phyloP scores from a whole-genome alignment of 495 filamentous ascomycete genomes.

The Aspergillus panamensis region DNA sequence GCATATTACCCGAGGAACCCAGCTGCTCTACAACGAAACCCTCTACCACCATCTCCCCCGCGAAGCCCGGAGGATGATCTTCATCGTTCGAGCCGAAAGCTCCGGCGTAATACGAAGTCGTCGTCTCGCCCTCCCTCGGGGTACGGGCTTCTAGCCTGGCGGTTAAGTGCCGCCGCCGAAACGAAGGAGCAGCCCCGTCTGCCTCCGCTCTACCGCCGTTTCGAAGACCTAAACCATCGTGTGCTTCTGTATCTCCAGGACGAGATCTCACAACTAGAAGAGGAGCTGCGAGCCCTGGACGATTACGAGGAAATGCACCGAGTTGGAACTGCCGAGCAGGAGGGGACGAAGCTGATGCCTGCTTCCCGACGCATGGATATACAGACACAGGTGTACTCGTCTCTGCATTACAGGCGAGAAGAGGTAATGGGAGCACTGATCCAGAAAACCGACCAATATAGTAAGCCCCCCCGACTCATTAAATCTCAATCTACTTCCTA shows the following conservation, averaged over 20 bases:
- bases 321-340: constrained; percentile 50
- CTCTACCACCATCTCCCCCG: constrained; percentile 38
- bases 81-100: constrained; percentile 24
- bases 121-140: constrained; percentile 44
- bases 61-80: constrained; percentile 37
- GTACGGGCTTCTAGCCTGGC: constrained; percentile 64
- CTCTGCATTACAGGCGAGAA: constrained; percentile 68
- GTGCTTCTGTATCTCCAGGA: constrained; percentile 83
- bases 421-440: constrained; percentile 68
- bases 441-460: constrained; percentile 79
- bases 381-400: constrained; percentile 56
- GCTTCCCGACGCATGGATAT: constrained; percentile 63
- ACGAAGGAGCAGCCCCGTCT: constrained; percentile 39
- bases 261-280: constrained; percentile 76
- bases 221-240: constrained; percentile 80
- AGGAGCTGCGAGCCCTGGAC: constrained; percentile 68
- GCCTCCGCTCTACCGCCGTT: constrained; percentile 78
- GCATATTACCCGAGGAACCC: constrained; percentile 30
- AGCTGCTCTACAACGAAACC: constrained; percentile 22
- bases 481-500: neutral
- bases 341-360: constrained; percentile 45
- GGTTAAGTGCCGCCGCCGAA: constrained; percentile 45
- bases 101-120: constrained; percentile 27
- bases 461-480: too few relatives aligned
- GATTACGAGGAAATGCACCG: constrained; percentile 65